These are phyloP conservation scores for Casuarina equisetifolia DNA, from an alignment of 306 rosid species.

Conservation along the genomic window DNA sequence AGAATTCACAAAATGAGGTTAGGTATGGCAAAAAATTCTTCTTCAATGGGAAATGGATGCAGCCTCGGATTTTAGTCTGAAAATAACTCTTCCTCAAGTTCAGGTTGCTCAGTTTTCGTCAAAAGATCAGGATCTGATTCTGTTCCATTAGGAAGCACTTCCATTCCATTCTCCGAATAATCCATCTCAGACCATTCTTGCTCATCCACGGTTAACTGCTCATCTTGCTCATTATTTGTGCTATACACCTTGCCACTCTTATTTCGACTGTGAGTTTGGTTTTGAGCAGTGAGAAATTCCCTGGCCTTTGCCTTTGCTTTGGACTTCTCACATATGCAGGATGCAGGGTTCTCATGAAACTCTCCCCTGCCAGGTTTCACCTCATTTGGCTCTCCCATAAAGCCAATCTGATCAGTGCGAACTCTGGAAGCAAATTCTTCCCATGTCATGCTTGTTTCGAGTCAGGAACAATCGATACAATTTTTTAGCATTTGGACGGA, in stretches of 20 bases:
- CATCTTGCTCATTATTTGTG: slow-evolving; percentile 32
- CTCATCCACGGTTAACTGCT: slow-evolving; percentile 46
- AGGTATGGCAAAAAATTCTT: slow-evolving; percentile 5
- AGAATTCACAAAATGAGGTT: slow-evolving; percentile 15
- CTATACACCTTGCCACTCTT: slow-evolving; percentile 26
- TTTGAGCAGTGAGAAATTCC: slow-evolving; percentile 18
- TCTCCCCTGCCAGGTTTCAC: slow-evolving; percentile 65
- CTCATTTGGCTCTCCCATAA: slow-evolving; percentile 92
- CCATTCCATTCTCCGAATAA: slow-evolving; percentile 38
- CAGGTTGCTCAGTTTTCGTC: slow-evolving; percentile 44
- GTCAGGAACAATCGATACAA: slow-evolving; percentile 51
- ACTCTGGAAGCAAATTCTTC: slow-evolving; percentile 65
- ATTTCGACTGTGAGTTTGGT: slow-evolving; percentile 23
- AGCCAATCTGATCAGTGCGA: slow-evolving; percentile 69
- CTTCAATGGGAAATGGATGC: not conserved
- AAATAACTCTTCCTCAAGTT: slow-evolving; percentile 57
- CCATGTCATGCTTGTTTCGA: slow-evolving; percentile 63
- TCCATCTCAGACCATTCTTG: slow-evolving; percentile 48
- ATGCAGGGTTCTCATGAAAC: slow-evolving; percentile 81
- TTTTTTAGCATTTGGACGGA: slow-evolving; percentile 81
- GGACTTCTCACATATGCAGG: slow-evolving; percentile 69
- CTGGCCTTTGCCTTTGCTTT: slow-evolving; percentile 26
- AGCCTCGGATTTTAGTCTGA: slow-evolving; percentile 45
- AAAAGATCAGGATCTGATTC: slow-evolving; percentile 32
- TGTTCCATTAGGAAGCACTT: slow-evolving; percentile 19